Percentiles rank a stretch among this genome's conserved stretches.
Evolutionary conservation across 768 basidiomycete genomes (phyloP).

Genomic region (Sarcomyxa edulis): DNA sequence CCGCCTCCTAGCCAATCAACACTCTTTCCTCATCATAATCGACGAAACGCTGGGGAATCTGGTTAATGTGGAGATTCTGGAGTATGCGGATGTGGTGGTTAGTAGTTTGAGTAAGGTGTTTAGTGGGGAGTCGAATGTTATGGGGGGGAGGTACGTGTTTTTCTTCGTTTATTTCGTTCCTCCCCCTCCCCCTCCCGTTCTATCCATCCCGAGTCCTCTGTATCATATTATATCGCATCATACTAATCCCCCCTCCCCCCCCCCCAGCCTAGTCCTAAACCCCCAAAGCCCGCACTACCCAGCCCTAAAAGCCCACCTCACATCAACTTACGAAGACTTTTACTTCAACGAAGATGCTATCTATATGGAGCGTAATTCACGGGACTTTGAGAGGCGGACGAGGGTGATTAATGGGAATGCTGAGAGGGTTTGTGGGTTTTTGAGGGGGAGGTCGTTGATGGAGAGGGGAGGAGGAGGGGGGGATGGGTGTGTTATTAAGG

Average conservation of each 20-base stretch:
- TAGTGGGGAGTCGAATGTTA: constrained; percentile 90
- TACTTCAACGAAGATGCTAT: constrained; percentile 92
- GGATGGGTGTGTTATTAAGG: constrained; percentile 53
- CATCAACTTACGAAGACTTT: constrained; percentile 66
- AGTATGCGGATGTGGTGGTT: constrained; percentile 83
- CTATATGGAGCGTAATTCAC: constrained; percentile 97
- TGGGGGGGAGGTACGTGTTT: constrained; percentile 85
- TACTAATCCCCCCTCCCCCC: too few relatives aligned
- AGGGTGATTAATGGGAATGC: constrained; percentile 76
- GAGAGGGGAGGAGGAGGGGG: constrained; percentile 36
- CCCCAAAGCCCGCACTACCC: constrained; percentile 68
- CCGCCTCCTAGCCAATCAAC: constrained; percentile 77
- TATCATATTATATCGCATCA: constrained; percentile 30
- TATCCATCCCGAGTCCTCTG: constrained; percentile 74
- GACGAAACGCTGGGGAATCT: constrained; percentile 97
- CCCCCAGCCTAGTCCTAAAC: constrained; percentile 82
- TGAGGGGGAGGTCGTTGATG: constrained; percentile 52
- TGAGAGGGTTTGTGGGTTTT: constrained; percentile 74
- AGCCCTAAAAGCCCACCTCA: constrained; percentile 55
- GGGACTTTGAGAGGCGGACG: constrained; percentile 79
- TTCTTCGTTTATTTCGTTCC: background rate
- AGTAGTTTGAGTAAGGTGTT: constrained; percentile 94
- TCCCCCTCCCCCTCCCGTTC: constrained; percentile 57
- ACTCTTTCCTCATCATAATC: constrained; percentile 82
- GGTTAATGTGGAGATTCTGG: constrained; percentile 85